Base-by-base conservation (phyloP, 305 asterid species). In the Andrographis paniculata region DNA sequence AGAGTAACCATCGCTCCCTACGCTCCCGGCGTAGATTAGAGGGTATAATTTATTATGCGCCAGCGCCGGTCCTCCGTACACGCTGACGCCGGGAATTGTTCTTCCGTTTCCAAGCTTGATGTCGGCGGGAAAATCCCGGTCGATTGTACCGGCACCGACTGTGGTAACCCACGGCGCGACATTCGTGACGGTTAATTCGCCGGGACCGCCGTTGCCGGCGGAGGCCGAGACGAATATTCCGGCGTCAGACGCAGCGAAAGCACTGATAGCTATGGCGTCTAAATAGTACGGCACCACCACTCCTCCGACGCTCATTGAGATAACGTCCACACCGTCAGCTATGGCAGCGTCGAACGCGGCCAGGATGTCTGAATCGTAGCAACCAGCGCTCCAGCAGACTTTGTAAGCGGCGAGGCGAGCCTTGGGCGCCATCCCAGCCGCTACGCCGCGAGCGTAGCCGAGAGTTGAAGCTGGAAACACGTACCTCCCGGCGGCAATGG, bases 391-490 rank as follows among this genome's bases (percentile, higher is more conserved):
- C 97, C 97, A 88, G 50, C 97, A 88, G 9, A 84, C 95, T 16
- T 88, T 88, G 39, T 88, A 88, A 18, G 68, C 92, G 2, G 97
- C 94, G 18, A 88, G 70, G 4, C 95, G 77, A 22, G 97, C 95
- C 47, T 84, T 88, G 0, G 97, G 95, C 14, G 95, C 97, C 95
- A 88, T 81, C 20, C 97, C 97, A 6, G 87, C 88, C 0, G 95
- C 97, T 9, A 81, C 65, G 39, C 97, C 97, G 35, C 84, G 77
- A 28, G 95, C 97, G 54, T 81, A 88, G 7, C 94, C 95, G 10
- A 81, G 73, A 1, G 81, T 75, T 0, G 94, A 78, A 1, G 97
- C 97, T 12, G 92, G 84, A 28, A 73, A 81, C 0, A 84, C 97
- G 64, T 79, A 81, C 61, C 95, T 69, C 7, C 97, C 97, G 51